Base-by-base conservation (phyloP, 352 stramenopile genomes). In the Sclerospora graminicola region DNA sequence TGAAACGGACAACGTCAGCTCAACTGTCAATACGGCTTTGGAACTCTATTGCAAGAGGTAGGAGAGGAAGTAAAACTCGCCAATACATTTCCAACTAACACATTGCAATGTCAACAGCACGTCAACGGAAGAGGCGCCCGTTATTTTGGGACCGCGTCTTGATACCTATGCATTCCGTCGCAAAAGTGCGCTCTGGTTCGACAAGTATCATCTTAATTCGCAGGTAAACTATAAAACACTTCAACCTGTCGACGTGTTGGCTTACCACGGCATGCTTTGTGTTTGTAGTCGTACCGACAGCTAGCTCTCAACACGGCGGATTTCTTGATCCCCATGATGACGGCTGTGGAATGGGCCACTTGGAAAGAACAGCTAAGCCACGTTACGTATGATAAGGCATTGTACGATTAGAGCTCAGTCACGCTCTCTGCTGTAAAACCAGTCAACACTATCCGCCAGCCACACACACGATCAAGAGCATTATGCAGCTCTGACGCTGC, bases 151-250 rank as follows among this genome's bases (percentile, higher is more conserved):
- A 1, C 77, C 80, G 1, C 73, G 70, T n/a, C 64, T 92, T 34
- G 77, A 86, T 39, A 79, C 57, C 41, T 87, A 81, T 35, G 60
- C 72, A 9, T 86, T 89, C 54, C 70, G 68, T 30, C 75, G 77
- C 11, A 54, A 79, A 5, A 76, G 52, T 14, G 58, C 66, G 4
- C 63, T 84, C 23, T 57, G 57, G 21, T 88, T 69, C 56, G 80
- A 92, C 51, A 63, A 69, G 24, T 89, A 75, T 57, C 77, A 87
- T 47, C 84, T 89, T 59, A 89, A 89, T 54, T 86, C 75, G 18
- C 81, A 63, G 38, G 77, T 89, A 74, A 32, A 44, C 28, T 9
- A 45, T 47, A 60, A 9, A 8, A 18, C 39, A 32, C n/a, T 5
- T 20, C 23, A 15, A 35, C 13, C 5, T 2, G 16, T 35, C 30